phyloP scores from a whole-genome alignment of 257 asterid species.

The Solanum appendiculatum region DNA sequence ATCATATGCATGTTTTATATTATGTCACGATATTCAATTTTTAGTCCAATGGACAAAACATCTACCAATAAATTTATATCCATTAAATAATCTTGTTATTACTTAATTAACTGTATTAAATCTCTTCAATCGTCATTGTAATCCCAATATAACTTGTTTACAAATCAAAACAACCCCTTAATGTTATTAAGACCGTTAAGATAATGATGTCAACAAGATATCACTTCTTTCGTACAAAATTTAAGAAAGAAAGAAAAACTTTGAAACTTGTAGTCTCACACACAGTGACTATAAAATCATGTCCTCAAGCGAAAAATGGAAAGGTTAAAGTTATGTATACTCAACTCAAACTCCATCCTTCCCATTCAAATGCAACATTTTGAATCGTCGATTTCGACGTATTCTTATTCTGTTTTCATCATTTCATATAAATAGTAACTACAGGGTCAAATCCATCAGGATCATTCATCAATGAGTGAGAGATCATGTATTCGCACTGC shows the following conservation, averaged over 20 bases:
- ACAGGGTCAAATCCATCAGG: background rate
- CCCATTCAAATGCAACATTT: background rate
- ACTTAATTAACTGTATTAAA: background rate
- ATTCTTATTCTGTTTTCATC: background rate
- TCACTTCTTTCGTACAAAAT: background rate
- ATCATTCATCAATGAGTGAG: background rate
- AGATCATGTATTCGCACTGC: background rate
- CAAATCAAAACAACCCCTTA: background rate
- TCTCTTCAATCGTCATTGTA: too few species aligned
- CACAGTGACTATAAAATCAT: background rate
- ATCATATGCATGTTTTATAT: too few species aligned
- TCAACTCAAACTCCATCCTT: background rate
- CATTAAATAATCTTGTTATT: too few species aligned
- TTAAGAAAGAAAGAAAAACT: background rate
- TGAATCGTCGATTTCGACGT: background rate
- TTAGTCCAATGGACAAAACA: too few species aligned
- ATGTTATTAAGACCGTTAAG: background rate
- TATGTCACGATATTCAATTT: too few species aligned
- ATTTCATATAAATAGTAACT: background rate
- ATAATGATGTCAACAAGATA: background rate
- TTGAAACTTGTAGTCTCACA: background rate
- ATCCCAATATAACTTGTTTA: background rate
- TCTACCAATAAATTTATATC: too few species aligned
- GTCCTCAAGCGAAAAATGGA: fast-evolving
- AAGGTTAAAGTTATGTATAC: background rate